These are phyloP conservation scores for Tolypocladium ophioglossoides DNA, from an alignment of 2,329 filamentous ascomycete species.

Conservation along the genomic window DNA sequence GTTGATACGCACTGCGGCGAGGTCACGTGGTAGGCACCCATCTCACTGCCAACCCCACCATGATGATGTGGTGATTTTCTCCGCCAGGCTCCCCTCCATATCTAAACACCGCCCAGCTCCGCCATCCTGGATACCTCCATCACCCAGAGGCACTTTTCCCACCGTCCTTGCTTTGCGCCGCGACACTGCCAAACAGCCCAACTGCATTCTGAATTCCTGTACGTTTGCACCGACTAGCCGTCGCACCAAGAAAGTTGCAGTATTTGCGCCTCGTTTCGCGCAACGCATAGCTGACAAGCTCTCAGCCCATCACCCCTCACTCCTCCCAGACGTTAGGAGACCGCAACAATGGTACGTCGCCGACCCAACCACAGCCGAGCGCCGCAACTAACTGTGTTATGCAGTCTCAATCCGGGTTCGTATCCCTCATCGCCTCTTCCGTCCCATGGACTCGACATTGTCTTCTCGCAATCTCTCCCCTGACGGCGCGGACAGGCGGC, in stretches of 20 bases:
- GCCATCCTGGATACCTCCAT: constrained; percentile 1
- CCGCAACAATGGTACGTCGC: constrained; percentile 30
- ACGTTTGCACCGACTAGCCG: not conserved
- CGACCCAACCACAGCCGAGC: constrained; percentile 1
- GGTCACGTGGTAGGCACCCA: constrained; percentile 18
- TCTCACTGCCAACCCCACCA: constrained; percentile 22
- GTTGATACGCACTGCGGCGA: constrained; percentile 7
- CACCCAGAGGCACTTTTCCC: constrained; percentile 5
- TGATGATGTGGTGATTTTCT: constrained; percentile 20
- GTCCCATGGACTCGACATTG: not conserved
- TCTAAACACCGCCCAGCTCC: constrained; percentile 2
- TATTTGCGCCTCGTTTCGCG: not conserved
- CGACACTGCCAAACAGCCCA: not conserved
- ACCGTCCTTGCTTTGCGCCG: not conserved
- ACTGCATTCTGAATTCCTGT: not conserved
- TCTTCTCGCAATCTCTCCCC: constrained; percentile 2
- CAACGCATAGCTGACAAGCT: constrained; percentile 14
- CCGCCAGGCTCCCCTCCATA: constrained; percentile 16
- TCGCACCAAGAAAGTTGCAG: not conserved
- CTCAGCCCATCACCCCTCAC: constrained; percentile 7
- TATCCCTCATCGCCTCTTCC: constrained; percentile 17
- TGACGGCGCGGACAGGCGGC: constrained; percentile 8
- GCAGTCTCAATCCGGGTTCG: constrained; percentile 61
- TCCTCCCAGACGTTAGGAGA: constrained; percentile 15
- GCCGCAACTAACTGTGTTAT: not conserved